These are phyloP conservation scores for Globisporangium megalacanthum DNA, from an alignment of 352 stramenopile species.

Conservation along the genomic window DNA sequence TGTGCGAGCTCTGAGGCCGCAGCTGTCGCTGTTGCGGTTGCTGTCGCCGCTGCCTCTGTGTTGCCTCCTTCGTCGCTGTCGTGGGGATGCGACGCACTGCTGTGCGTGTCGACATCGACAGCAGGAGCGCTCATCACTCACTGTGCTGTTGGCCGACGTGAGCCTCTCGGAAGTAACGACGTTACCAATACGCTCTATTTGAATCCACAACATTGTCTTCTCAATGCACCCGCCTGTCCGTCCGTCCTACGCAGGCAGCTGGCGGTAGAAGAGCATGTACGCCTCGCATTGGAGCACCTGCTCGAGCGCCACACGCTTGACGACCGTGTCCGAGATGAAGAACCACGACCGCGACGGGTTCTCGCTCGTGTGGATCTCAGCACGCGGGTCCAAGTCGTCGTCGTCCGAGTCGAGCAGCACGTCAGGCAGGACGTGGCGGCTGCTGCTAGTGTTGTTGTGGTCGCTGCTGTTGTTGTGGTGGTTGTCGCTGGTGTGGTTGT, in stretches of 20 bases:
- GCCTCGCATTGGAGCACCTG: conserved; percentile 69
- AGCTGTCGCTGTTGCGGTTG: background rate
- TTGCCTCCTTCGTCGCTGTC: background rate
- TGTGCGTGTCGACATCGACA: background rate
- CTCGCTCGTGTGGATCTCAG: conserved; percentile 20
- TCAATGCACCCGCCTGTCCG: too few species aligned
- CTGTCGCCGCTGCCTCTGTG: background rate
- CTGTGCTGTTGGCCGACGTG: background rate
- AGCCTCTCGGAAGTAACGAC: too few species aligned
- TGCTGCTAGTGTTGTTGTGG: background rate
- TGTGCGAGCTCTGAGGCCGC: background rate
- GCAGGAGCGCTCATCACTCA: conserved; percentile 5
- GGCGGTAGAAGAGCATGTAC: conserved; percentile 79
- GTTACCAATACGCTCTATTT: too few species aligned
- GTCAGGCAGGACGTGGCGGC: background rate
- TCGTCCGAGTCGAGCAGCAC: conserved; percentile 13
- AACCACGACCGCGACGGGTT: conserved; percentile 39
- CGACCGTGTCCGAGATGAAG: conserved; percentile 64
- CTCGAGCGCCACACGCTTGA: conserved; percentile 52
- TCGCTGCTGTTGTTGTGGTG: too few species aligned
- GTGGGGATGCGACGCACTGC: background rate
- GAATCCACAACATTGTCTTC: too few species aligned
- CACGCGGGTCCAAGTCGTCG: conserved; percentile 17
- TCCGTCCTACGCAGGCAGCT: conserved; percentile 6
- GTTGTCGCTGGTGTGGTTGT: background rate